Evolutionary conservation across 768 basidiomycete genomes (phyloP), one percentile per base, ranked within the genome.

Genomic region (Tulasnella sp.): DNA sequence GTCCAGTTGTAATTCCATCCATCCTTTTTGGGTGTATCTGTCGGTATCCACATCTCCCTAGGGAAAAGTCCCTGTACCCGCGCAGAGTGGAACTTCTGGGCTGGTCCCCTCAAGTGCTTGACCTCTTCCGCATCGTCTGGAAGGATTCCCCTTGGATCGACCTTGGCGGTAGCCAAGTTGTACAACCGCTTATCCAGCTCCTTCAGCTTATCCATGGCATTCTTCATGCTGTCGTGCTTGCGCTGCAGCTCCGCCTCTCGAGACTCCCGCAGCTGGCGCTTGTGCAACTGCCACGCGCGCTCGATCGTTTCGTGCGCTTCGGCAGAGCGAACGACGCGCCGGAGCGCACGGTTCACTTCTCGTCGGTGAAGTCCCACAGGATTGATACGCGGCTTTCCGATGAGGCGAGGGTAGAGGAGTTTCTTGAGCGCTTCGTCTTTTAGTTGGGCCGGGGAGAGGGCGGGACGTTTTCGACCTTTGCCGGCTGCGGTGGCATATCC

Each of bases 291-390:
- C 94, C 94, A 98, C 4, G 96, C 96, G 44, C 96, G 91, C 82
- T 95, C 93, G 77, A 98, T 96, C 2, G 96, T 98, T 82, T 96
- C 90, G 87, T 98, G 95, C 0, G 94, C 96, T 85, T 97, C 96
- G 6, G 89, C 90, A 3, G 94, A 95, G 18, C 95, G 95, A 76
- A 98, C 93, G n/a, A 94, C 94, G 78, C 89, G 90, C 82, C 94
- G 92, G 22, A 98, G 87, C 12, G 94, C 92, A 75, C 88, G 90
- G 48, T 89, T 90, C 41, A 95, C 93, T 85, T 96, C 92, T 60
- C 92, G 92, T 80, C 95, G 91, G 93, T 96, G 95, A 79, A 92
- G 90, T 16, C 96, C 96, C 3, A 91, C 93, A 3, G 96, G 96
- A 0, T 84, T 83, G 28, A 93, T 89, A 37, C 93, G 86, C 78